These are phyloP conservation scores for Omphalotus guepiniiformis DNA, from an alignment of 768 basidiomycete species.

Conservation along the genomic window DNA sequence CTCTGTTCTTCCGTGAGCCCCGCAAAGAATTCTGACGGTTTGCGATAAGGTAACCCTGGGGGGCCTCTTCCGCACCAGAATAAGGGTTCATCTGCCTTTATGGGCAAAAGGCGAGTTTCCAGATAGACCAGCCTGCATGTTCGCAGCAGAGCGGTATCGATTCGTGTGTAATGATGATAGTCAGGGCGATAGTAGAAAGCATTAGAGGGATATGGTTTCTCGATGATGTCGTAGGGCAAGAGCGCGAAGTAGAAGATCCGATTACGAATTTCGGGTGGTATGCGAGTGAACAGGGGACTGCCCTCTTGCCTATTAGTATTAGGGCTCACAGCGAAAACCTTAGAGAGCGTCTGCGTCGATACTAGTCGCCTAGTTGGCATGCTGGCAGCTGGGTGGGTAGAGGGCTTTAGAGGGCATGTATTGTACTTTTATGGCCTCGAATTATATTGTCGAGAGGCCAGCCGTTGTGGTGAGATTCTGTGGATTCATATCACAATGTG, in stretches of 20 bases:
- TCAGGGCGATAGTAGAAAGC: slow-evolving; percentile 19
- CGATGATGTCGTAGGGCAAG: slow-evolving; percentile 14
- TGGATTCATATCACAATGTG: no score
- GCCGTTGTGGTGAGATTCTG: no score
- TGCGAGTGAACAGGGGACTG: slow-evolving; percentile 15
- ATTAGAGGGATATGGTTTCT: slow-evolving; percentile 12
- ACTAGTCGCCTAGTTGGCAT: no score
- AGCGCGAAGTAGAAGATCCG: slow-evolving; percentile 17
- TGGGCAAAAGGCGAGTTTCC: slow-evolving; percentile 18
- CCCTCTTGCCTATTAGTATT: slow-evolving; percentile 10
- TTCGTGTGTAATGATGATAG: slow-evolving; percentile 9
- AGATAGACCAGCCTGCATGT: slow-evolving; percentile 20
- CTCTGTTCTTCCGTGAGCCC: slow-evolving; percentile 15
- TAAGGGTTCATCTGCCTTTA: slow-evolving; percentile 16
- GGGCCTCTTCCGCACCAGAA: slow-evolving; percentile 17
- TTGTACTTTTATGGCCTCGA: no score
- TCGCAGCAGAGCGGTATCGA: slow-evolving; percentile 17
- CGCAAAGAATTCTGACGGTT: slow-evolving; percentile 13
- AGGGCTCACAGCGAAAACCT: no score
- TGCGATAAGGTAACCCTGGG: background rate
- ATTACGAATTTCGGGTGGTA: slow-evolving; percentile 20
- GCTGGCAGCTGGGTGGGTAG: no score
- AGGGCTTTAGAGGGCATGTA: no score
- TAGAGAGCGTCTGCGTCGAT: no score
- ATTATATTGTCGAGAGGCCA: no score